These are phyloP conservation scores for Penicillium verrucosum DNA, from an alignment of 2,329 filamentous ascomycete genomes.

Conservation along the genomic window DNA sequence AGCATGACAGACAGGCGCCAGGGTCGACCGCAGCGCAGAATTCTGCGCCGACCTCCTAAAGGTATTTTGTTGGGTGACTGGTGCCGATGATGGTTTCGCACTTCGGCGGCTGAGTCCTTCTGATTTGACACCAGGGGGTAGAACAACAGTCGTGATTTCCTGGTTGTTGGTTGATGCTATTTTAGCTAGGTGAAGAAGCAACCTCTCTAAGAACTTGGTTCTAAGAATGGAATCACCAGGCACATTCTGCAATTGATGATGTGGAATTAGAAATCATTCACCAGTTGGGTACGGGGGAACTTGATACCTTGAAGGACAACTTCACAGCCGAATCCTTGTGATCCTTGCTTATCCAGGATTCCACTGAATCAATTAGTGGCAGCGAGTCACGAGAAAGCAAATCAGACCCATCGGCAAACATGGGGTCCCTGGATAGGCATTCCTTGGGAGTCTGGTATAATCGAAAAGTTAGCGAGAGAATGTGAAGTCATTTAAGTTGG, in stretches of 20 bases:
- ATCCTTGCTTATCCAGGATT: conserved; percentile 30
- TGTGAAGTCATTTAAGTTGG: neutral
- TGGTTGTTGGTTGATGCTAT: conserved; percentile 52
- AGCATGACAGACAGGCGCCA: conserved; percentile 71
- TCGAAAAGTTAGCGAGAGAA: neutral
- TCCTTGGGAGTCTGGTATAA: conserved; percentile 14
- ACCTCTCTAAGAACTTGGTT: conserved; percentile 42
- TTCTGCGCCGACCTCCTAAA: conserved; percentile 19
- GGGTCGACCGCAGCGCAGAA: conserved; percentile 41
- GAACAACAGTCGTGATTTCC: conserved; percentile 56
- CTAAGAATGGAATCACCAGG: conserved; percentile 32
- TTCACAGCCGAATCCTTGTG: conserved; percentile 21
- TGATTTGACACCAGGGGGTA: conserved; percentile 37
- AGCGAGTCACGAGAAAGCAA: conserved; percentile 18
- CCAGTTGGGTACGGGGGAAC: neutral
- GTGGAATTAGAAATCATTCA: conserved; percentile 4
- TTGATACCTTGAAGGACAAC: conserved; percentile 36
- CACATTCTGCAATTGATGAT: conserved; percentile 12
- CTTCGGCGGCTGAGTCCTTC: neutral
- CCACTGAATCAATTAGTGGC: conserved; percentile 38
- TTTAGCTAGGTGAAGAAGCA: conserved; percentile 47
- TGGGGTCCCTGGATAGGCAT: conserved; percentile 22
- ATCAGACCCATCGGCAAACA: conserved; percentile 12
- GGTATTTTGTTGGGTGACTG: neutral
- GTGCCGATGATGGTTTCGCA: neutral